phyloP scores from a whole-genome alignment of 352 stramenopile species.

The Pythium phragmitis region DNA sequence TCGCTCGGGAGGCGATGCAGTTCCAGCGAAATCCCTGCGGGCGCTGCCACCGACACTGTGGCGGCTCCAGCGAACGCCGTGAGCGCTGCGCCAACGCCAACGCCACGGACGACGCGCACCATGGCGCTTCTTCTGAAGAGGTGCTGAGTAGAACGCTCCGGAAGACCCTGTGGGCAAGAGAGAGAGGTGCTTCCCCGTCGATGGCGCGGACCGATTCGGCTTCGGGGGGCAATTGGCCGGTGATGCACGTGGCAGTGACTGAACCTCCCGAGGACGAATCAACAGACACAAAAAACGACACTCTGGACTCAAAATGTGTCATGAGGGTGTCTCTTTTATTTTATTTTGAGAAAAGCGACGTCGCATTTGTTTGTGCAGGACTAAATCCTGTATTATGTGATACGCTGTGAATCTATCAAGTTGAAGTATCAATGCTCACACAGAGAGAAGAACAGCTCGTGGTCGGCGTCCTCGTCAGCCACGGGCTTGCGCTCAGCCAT shows the following conservation, averaged over 20 bases:
- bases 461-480: slow-evolving; percentile 15
- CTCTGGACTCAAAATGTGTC: not conserved
- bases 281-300: not conserved
- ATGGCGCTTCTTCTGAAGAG: not conserved
- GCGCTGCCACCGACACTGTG: not conserved
- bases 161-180: not conserved
- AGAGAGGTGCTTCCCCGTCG: not conserved
- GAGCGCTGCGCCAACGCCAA: slow-evolving; percentile 1
- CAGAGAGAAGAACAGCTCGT: slow-evolving; percentile 24
- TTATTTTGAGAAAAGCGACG: no score
- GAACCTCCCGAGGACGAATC: not conserved
- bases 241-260: not conserved
- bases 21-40: slow-evolving; percentile 17
- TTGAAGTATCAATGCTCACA: slow-evolving; percentile 21
- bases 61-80: not conserved
- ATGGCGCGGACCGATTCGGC: not conserved
- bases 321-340: not conserved
- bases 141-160: not conserved
- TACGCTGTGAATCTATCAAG: no score
- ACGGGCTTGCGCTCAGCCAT: slow-evolving; percentile 28
- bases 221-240: not conserved
- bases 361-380: no score
- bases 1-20: slow-evolving; percentile 20
- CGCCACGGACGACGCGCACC: slow-evolving; percentile 7
- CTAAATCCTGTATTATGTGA: no score